Conservation (phyloP, 805 yeast species). For the Wickerhamomyces bovis region DNA sequence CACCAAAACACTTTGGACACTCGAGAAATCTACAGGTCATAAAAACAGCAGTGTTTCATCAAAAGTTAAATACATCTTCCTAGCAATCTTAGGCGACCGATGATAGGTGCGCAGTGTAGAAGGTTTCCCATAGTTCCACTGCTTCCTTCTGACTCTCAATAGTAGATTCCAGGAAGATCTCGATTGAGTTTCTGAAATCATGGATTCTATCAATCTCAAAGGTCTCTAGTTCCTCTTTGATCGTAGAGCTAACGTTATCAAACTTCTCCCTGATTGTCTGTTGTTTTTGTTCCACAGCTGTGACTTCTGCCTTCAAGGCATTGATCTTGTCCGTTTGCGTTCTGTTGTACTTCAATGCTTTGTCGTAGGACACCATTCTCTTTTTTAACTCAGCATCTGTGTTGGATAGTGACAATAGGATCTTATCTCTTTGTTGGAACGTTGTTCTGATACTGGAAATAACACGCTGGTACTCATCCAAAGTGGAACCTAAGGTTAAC, state of each 20-base stretch:
- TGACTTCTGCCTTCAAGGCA: slow-evolving; percentile 52
- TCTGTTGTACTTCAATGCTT: slow-evolving; percentile 38
- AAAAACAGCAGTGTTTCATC: slow-evolving; percentile 18
- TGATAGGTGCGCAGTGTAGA: slow-evolving; percentile 48
- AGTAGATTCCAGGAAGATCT: slow-evolving; percentile 82
- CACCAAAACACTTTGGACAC: too few relatives aligned
- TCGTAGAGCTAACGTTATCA: slow-evolving; percentile 55
- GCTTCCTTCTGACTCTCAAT: slow-evolving; percentile 92
- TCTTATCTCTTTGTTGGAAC: slow-evolving; percentile 66
- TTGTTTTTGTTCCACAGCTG: slow-evolving; percentile 46
- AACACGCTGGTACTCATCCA: slow-evolving; percentile 80
- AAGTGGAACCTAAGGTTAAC: slow-evolving; percentile 75
- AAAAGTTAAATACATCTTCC: background rate
- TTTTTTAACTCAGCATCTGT: slow-evolving; percentile 45
- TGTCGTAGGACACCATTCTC: slow-evolving; percentile 41
- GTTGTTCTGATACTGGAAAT: slow-evolving; percentile 70
- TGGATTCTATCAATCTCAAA: slow-evolving; percentile 73
- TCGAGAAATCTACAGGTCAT: too few relatives aligned
- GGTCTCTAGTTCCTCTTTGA: slow-evolving; percentile 55
- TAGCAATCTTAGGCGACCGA: background rate
- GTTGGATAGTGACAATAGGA: slow-evolving; percentile 39
- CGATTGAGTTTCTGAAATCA: slow-evolving; percentile 86
- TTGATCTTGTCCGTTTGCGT: slow-evolving; percentile 60
- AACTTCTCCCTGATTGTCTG: slow-evolving; percentile 51
- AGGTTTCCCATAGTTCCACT: slow-evolving; percentile 83